These are phyloP conservation scores for Diaporthe citriasiana DNA, from an alignment of 2,329 filamentous ascomycete genomes.

Conservation along the genomic window DNA sequence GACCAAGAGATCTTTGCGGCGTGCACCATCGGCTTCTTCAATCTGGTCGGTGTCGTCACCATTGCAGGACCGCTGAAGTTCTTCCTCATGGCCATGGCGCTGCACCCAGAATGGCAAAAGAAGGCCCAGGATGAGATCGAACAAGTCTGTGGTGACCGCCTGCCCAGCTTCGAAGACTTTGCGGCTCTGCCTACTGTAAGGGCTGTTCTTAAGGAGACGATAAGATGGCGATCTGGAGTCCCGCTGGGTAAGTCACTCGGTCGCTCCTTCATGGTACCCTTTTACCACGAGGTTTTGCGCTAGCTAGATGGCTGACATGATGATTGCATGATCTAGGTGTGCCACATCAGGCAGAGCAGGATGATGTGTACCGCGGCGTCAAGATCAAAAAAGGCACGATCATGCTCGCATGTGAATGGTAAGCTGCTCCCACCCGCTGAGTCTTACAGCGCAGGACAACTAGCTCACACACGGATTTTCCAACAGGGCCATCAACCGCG, in stretches of 20 bases:
- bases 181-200: conserved; percentile 65
- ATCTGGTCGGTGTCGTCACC: conserved; percentile 65
- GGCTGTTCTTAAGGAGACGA: conserved; percentile 70
- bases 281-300: not conserved
- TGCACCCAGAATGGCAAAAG: conserved; percentile 66
- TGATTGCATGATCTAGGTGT: conserved; percentile 54
- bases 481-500: conserved; percentile 68
- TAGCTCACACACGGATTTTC: conserved; percentile 3
- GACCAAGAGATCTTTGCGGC: conserved; percentile 62
- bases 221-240: conserved; percentile 71
- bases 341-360: conserved; percentile 63
- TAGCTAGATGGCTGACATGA: not conserved
- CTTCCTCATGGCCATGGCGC: conserved; percentile 66
- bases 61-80: conserved; percentile 65
- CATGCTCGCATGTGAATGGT: conserved; percentile 66
- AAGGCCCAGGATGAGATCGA: conserved; percentile 71
- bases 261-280: not conserved
- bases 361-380: conserved; percentile 62
- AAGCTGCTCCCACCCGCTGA: conserved; percentile 39
- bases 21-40: conserved; percentile 67
- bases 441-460: not conserved
- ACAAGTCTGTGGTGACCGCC: conserved; percentile 65
- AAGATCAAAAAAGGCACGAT: conserved; percentile 64
- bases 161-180: conserved; percentile 66
- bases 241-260: conserved; percentile 58